Evolutionary conservation across 2,329 filamentous ascomycete genomes (phyloP).

Genomic region (Monilinia fructicola): DNA sequence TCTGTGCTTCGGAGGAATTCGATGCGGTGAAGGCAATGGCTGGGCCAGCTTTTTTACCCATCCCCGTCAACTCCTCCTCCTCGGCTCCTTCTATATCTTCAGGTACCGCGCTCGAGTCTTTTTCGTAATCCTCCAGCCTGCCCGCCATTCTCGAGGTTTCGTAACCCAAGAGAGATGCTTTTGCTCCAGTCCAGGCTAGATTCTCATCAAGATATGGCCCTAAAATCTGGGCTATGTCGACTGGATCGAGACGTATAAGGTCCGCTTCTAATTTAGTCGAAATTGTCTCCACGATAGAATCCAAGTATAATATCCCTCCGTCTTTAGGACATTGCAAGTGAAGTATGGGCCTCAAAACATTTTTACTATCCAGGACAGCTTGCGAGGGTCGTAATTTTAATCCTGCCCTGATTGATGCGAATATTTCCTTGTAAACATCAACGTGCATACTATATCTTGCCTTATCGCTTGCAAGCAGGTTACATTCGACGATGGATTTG

Average conservation of each 20-base stretch:
- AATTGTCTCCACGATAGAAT: slow-evolving; percentile 61
- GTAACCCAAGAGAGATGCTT: slow-evolving; percentile 57
- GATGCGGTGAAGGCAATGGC: slow-evolving; percentile 16
- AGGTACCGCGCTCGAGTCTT: slow-evolving; percentile 46
- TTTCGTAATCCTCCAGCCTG: slow-evolving; percentile 51
- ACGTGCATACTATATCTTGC: slow-evolving; percentile 38
- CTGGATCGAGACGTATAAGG: slow-evolving; percentile 65
- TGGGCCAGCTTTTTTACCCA: slow-evolving; percentile 2
- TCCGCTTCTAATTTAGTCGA: slow-evolving; percentile 64
- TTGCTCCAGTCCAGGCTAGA: slow-evolving; percentile 46
- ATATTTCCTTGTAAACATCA: slow-evolving; percentile 43
- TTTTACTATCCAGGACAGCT: slow-evolving; percentile 28
- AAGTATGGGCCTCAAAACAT: slow-evolving; percentile 52
- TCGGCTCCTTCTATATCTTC: slow-evolving; percentile 47
- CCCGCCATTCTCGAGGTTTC: slow-evolving; percentile 56
- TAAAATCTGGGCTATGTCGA: slow-evolving; percentile 67
- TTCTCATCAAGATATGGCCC: slow-evolving; percentile 69
- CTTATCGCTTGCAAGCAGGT: slow-evolving; percentile 26
- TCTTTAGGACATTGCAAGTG: slow-evolving; percentile 59
- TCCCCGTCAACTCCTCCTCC: slow-evolving; percentile 33
- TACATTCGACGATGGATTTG: slow-evolving; percentile 26
- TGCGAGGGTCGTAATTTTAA: slow-evolving; percentile 46
- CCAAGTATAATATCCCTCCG: slow-evolving; percentile 54
- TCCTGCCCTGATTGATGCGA: slow-evolving; percentile 51
- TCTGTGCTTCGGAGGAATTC: slow-evolving; percentile 13